A percentile compares a stretch with the other conserved stretches of the same genome.
These are phyloP conservation scores for Stellera chamaejasme DNA, from an alignment of 345 rosid genomes.

Conservation along the genomic window DNA sequence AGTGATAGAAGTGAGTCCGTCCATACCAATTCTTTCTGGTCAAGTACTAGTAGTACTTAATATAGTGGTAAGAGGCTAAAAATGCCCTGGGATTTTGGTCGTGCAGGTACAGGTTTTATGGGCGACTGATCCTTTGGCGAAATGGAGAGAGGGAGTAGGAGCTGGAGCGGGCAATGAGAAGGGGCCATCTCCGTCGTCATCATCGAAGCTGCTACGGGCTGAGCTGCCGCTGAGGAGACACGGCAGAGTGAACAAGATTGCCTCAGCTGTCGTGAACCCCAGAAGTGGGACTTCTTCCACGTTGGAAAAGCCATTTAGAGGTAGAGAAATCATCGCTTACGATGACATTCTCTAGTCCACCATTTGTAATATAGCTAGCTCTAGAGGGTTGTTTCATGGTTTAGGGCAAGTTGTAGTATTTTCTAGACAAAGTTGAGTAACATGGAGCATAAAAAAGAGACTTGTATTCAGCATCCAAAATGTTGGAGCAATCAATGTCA, in stretches of 20 bases:
- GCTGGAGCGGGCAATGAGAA: constrained; percentile 23
- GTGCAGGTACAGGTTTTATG: constrained; percentile 64
- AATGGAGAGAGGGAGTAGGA: constrained; percentile 66
- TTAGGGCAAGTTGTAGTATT: too few species aligned
- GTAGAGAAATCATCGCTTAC: constrained; percentile 64
- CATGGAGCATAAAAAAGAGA: too few species aligned
- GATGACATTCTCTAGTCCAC: constrained; percentile 54
- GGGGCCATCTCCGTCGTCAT: constrained; percentile 29
- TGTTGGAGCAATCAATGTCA: too few species aligned
- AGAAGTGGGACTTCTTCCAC: constrained; percentile 20
- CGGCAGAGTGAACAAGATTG: constrained; percentile 66
- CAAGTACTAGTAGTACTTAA: too few species aligned
- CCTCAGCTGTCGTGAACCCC: constrained; percentile 64
- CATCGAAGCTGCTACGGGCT: constrained; percentile 63
- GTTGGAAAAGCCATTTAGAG: constrained; percentile 35
- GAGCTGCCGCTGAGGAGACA: constrained; percentile 69
- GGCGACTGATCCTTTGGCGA: constrained; percentile 72
- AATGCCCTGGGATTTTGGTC: too few species aligned
- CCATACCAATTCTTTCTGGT: too few species aligned
- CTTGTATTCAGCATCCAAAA: too few species aligned
- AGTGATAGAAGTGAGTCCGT: too few species aligned
- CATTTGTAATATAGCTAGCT: too few species aligned
- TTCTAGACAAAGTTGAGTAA: too few species aligned
- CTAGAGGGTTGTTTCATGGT: too few species aligned
- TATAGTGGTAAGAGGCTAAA: not conserved